These are phyloP conservation scores for Claviceps lovelessii DNA, from an alignment of 2,329 filamentous ascomycete species.

Conservation along the genomic window DNA sequence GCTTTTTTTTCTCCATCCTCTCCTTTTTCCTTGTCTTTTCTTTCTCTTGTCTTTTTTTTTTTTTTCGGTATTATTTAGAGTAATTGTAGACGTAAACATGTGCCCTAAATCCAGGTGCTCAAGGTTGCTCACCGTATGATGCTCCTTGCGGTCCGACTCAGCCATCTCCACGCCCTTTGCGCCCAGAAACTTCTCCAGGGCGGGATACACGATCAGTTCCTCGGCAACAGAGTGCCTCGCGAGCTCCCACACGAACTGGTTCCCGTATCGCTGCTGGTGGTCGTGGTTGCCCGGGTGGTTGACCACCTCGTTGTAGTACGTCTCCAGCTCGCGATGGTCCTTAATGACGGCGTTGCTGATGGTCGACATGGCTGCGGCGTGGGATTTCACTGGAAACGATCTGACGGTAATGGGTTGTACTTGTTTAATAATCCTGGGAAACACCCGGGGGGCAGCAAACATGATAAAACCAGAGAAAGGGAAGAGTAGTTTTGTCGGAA, in stretches of 20 bases:
- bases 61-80: too few relatives aligned
- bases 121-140: constrained; percentile 23
- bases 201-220: constrained; percentile 39
- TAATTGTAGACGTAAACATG: too few relatives aligned
- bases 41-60: too few relatives aligned
- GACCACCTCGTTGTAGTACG: constrained; percentile 28
- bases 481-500: too few relatives aligned
- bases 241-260: constrained; percentile 34
- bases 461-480: background rate
- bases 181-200: constrained; percentile 32
- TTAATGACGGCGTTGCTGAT: constrained; percentile 15
- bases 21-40: too few relatives aligned
- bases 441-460: background rate
- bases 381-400: background rate
- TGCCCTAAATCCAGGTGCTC: too few relatives aligned
- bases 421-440: background rate
- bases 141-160: constrained; percentile 32
- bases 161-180: constrained; percentile 28
- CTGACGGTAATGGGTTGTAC: background rate
- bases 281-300: constrained; percentile 19
- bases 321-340: constrained; percentile 17
- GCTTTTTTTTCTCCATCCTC: background rate
- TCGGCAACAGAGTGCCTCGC: constrained; percentile 33
- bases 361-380: constrained; percentile 11
- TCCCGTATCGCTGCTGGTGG: constrained; percentile 26